Conservation (phyloP, 1,139 yeast genomes). For the Starmera stellimalicola region DNA sequence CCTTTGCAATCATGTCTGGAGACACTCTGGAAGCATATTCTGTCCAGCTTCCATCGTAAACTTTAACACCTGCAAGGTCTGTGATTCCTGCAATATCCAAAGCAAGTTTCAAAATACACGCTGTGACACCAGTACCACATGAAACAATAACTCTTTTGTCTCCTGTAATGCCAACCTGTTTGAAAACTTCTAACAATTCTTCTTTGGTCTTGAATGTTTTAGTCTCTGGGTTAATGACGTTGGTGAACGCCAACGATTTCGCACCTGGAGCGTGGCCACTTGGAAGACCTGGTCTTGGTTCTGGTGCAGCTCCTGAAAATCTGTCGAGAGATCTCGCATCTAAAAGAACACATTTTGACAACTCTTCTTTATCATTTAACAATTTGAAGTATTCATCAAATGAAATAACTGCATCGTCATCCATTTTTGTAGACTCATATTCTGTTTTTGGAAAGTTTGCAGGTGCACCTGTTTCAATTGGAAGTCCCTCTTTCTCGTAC, state of each 20-base stretch:
- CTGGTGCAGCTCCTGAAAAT: constrained; percentile 71
- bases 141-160: constrained; percentile 63
- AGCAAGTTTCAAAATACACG: constrained; percentile 71
- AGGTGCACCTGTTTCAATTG: constrained; percentile 24
- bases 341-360: constrained; percentile 42
- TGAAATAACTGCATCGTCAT: constrained; percentile 41
- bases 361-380: constrained; percentile 39
- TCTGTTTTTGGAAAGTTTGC: constrained; percentile 19
- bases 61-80: constrained; percentile 40
- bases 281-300: constrained; percentile 79
- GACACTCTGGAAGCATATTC: constrained; percentile 31
- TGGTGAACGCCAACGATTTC: constrained; percentile 63
- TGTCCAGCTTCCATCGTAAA: constrained; percentile 96
- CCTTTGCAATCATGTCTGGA: constrained; percentile 22
- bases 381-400: constrained; percentile 55
- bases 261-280: constrained; percentile 89
- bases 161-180: constrained; percentile 25
- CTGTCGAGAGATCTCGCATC: constrained; percentile 80
- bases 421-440: constrained; percentile 32
- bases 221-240: constrained; percentile 34
- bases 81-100: constrained; percentile 47
- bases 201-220: constrained; percentile 20
- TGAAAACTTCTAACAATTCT: constrained; percentile 38
- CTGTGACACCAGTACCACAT: constrained; percentile 97
- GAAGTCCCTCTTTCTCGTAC: constrained; percentile 33